phyloP scores from a whole-genome alignment of 1,284 basidiomycete genomes.

The Cutaneotrichosporon sp. region DNA sequence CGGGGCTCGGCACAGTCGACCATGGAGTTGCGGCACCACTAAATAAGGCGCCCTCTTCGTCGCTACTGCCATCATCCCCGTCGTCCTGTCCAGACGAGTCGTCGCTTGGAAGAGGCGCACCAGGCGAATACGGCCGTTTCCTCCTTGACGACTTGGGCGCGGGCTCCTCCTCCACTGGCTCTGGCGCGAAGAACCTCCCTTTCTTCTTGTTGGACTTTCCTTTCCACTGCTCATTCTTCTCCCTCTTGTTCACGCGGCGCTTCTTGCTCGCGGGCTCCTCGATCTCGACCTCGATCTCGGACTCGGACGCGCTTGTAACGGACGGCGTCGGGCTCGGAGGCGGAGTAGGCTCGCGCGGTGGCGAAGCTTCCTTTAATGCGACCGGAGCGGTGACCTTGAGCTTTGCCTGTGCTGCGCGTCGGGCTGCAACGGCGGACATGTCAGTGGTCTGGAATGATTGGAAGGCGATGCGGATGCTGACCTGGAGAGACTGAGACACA shows the following conservation, averaged over 20 bases:
- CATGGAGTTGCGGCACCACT: conserved; percentile 32
- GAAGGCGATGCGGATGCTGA: background rate
- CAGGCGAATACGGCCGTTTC: conserved; percentile 36
- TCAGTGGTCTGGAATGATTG: conserved; percentile 3
- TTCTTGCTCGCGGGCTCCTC: conserved; percentile 19
- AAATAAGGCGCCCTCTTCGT: conserved; percentile 20
- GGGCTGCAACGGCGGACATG: conserved; percentile 39
- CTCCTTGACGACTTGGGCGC: conserved; percentile 7
- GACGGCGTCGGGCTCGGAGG: conserved; percentile 12
- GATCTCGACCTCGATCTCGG: conserved; percentile 8
- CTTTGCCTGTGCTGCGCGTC: conserved; percentile 30
- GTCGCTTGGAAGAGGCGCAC: conserved; percentile 29
- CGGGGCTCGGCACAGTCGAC: conserved; percentile 27
- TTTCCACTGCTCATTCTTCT: conserved; percentile 18
- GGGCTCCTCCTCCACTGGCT: conserved; percentile 6
- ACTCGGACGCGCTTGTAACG: conserved; percentile 12
- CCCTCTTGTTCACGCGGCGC: conserved; percentile 12
- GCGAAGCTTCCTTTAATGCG: background rate
- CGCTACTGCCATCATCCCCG: conserved; percentile 10
- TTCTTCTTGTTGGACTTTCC: background rate
- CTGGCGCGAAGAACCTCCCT: conserved; percentile 12
- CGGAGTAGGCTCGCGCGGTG: conserved; percentile 4
- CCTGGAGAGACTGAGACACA: background rate
- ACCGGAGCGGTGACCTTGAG: background rate
- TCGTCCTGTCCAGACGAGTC: conserved; percentile 9